These are phyloP conservation scores for Aegilops bicornis DNA, from an alignment of 176 grass and related monocot genomes.

Conservation along the genomic window DNA sequence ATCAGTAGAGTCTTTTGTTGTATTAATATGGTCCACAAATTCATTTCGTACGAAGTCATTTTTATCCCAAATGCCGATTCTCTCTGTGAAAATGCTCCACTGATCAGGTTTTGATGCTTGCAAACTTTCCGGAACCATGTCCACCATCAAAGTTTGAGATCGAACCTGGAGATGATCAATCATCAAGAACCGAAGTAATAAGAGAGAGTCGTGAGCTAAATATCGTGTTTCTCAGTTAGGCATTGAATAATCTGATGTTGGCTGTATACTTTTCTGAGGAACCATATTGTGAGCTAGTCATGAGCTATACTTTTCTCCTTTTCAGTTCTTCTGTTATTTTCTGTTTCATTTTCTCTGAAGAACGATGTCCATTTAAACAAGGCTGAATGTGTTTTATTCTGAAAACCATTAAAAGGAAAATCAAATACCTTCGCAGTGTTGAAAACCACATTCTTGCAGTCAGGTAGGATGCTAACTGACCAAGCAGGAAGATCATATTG, in stretches of 20 bases:
- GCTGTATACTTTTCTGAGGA: background rate
- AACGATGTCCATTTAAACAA: background rate
- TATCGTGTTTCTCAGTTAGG: background rate
- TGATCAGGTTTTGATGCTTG: constrained; percentile 36
- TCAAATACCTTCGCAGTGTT: constrained; percentile 82
- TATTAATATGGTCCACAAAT: constrained; percentile 96
- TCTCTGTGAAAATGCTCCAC: constrained; percentile 80
- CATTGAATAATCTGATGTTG: constrained; percentile 4
- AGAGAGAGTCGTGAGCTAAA: background rate
- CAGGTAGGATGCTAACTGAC: constrained; percentile 97
- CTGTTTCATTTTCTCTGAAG: constrained; percentile 24
- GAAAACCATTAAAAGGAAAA: background rate
- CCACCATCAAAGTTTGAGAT: constrained; percentile 63
- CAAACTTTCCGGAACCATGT: constrained; percentile 69
- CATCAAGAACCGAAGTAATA: background rate
- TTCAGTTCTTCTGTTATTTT: background rate
- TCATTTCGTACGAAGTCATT: constrained; percentile 54
- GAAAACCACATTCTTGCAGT: constrained; percentile 94
- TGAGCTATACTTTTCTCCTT: background rate
- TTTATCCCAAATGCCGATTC: constrained; percentile 70
- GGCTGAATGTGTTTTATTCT: background rate
- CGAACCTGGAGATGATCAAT: constrained; percentile 51
- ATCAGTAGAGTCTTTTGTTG: constrained; percentile 95
- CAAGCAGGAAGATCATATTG: constrained; percentile 89
- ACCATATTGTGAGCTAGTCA: no score